Base-by-base conservation (phyloP, 768 basidiomycete genomes). In the Tephrocybe sp. region DNA sequence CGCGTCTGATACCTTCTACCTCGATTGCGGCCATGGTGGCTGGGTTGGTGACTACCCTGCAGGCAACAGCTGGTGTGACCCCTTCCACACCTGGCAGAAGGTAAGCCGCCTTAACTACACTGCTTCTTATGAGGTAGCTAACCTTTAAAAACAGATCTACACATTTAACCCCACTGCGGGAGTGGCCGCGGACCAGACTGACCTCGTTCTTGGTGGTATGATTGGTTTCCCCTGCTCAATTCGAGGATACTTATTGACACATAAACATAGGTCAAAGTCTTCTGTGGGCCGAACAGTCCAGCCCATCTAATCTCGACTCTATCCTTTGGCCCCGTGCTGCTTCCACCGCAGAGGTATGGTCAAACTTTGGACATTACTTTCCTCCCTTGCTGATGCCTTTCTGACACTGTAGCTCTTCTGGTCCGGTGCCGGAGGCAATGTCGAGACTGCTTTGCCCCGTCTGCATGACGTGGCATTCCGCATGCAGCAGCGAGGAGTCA, bases 61-160 rank as follows among this genome's bases (percentile, higher is more conserved):
- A 36, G 77, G 80, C 4, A 81, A 80, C 53, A 83, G 80, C 58
- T 89, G 87, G 84, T 88, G 85, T 60, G 84, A 85, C 58, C 85
- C 86, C 0, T 89, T 84, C 80, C 89, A 89, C 66, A 82, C 82
- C 5, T 92, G 89, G 89, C 83, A 87, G 62, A 77, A 80, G 67
- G 84, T 85, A 39, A 5, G 40, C 20, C 16, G 19, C 13, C n/a
- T 17, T 2, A 1, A n/a, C n/a, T 32, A 32, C 9, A 12, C 12
- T 10, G 2, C 6, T 36, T 14, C 11, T 4, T 23, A 6, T 3
- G 3, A 2, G 12, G 32, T 16, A 20, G 38, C 39, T 34, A 39
- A 39, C 48, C 30, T 26, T 31, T n/a, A 7, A 14, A 20, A 22
- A 13, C 43, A 66, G 72, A 64, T 84, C 0, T 88, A 86, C 66